phyloP scores from a whole-genome alignment of 176 grass and related monocot genomes.

The Saccharum spontaneum region DNA sequence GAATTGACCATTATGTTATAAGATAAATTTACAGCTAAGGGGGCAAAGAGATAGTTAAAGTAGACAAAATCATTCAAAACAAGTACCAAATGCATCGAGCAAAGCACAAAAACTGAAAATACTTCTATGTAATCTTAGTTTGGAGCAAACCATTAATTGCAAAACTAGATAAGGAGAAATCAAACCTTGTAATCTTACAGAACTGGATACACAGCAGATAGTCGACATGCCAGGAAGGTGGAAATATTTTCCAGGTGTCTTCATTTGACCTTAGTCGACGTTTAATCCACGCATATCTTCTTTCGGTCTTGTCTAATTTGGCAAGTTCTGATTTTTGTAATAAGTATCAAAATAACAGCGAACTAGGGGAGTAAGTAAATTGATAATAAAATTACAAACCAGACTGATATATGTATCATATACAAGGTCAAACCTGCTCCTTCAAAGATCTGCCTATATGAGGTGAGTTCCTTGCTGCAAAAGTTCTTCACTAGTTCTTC shows the following conservation, averaged over 20 bases:
- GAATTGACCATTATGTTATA: slow-evolving; percentile 10
- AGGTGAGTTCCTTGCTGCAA: slow-evolving; percentile 96
- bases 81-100: slow-evolving; percentile 5
- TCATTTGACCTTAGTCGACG: slow-evolving; percentile 88
- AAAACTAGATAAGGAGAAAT: slow-evolving; percentile 24
- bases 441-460: slow-evolving; percentile 97
- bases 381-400: slow-evolving; percentile 10
- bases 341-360: slow-evolving; percentile 32
- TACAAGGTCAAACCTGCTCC: slow-evolving; percentile 73
- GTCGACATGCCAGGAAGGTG: slow-evolving; percentile 92
- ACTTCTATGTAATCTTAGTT: slow-evolving; percentile 5
- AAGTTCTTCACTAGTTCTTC: slow-evolving; percentile 99
- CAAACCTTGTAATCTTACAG: slow-evolving; percentile 98
- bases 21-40: background rate
- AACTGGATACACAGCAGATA: slow-evolving; percentile 99
- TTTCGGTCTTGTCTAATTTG: slow-evolving; percentile 98
- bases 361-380: slow-evolving; percentile 1
- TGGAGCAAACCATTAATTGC: slow-evolving; percentile 11
- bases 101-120: slow-evolving; percentile 31
- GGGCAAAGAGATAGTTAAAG: background rate
- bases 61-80: slow-evolving; percentile 5
- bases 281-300: slow-evolving; percentile 99
- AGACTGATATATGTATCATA: slow-evolving; percentile 28
- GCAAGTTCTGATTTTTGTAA: slow-evolving; percentile 69
- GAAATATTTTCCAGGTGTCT: slow-evolving; percentile 99